Percentiles rank a stretch among this genome's conserved stretches.
These are phyloP conservation scores for Aspergillus awamori DNA, from an alignment of 2,329 filamentous ascomycete genomes.

Conservation along the genomic window DNA sequence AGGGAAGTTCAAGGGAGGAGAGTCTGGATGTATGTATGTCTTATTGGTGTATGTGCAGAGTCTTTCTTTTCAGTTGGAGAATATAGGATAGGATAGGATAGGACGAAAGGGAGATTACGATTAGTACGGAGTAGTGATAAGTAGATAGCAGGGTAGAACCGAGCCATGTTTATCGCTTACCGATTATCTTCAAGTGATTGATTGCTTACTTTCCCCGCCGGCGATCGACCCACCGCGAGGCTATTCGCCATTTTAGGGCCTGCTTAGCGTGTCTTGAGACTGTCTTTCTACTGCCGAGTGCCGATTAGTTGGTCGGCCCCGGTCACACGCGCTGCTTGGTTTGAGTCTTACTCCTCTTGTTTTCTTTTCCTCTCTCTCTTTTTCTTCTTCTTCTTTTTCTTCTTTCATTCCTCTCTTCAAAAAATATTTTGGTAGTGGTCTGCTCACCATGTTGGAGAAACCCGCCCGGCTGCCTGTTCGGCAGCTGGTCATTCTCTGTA, in stretches of 20 bases:
- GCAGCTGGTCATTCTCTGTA: constrained; percentile 79
- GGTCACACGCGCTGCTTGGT: not conserved
- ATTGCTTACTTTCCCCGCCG: not conserved
- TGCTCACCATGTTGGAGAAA: constrained; percentile 1
- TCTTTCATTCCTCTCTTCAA: constrained; percentile 9
- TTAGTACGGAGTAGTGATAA: not conserved
- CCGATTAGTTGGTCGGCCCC: not conserved
- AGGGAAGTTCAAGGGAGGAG: not conserved
- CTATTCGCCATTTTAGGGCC: not conserved
- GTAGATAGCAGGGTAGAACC: not conserved
- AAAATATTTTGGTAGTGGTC: constrained; percentile 5
- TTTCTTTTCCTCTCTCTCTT: not conserved
- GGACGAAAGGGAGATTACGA: not conserved
- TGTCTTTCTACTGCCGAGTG: not conserved
- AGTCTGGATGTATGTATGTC: not conserved
- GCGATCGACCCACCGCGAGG: not conserved
- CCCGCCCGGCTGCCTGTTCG: constrained; percentile 69
- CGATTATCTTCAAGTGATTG: no score
- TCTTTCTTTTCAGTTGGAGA: not conserved
- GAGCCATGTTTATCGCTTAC: no score
- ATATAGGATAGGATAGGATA: not conserved
- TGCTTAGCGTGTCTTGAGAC: not conserved
- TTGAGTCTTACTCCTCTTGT: constrained; percentile 3
- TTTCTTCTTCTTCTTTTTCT: constrained; percentile 4
- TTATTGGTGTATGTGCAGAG: not conserved